Percentiles rank a stretch among this genome's conserved stretches.
Conservation (phyloP, 208 protist species). For the Trypanosoma congolense region DNA sequence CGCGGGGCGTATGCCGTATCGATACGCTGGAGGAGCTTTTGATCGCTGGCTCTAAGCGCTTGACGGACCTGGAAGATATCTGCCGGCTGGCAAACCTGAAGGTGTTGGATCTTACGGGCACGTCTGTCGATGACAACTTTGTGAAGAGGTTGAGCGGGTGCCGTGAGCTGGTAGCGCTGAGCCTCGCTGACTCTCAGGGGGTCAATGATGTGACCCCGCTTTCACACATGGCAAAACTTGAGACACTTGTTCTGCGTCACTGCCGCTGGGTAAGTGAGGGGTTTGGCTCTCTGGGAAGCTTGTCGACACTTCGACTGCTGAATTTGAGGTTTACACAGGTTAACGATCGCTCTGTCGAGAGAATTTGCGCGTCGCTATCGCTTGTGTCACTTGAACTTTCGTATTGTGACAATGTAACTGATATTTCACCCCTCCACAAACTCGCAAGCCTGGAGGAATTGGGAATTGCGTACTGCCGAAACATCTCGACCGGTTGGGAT, state of each 20-base stretch:
- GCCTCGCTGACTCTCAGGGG: neutral
- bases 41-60: neutral
- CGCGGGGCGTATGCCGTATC: too few species aligned
- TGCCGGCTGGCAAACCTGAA: neutral
- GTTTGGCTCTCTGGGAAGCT: neutral
- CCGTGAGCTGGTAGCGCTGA: neutral
- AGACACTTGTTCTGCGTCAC: neutral
- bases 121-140: neutral
- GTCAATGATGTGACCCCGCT: neutral
- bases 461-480: neutral
- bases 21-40: neutral
- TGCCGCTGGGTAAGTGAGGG: neutral
- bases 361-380: neutral
- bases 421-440: neutral
- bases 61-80: neutral
- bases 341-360: neutral
- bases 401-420: neutral
- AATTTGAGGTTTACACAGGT: neutral
- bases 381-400: neutral
- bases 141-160: neutral
- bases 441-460: neutral
- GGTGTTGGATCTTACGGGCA: neutral
- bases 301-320: neutral
- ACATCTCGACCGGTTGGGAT: neutral
- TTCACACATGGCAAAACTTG: neutral